phyloP scores from a whole-genome alignment of 2,329 filamentous ascomycete species.

The Elsinoe arachidis region DNA sequence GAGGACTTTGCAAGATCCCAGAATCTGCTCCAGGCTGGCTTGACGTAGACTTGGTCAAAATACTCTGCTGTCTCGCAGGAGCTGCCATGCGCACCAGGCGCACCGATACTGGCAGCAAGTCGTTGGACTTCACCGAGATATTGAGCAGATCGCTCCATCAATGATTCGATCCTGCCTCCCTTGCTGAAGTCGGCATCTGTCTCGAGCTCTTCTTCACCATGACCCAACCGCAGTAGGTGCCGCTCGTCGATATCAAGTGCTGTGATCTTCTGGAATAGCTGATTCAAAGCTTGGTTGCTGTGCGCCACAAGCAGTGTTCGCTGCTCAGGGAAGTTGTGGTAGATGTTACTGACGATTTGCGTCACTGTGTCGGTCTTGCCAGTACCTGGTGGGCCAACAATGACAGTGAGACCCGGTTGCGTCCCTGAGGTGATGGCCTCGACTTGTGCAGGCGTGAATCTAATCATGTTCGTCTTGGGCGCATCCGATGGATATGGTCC shows the following conservation, averaged over 20 bases:
- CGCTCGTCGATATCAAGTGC: slow-evolving; percentile 90
- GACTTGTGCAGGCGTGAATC: slow-evolving; percentile 84
- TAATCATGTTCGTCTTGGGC: slow-evolving; percentile 71
- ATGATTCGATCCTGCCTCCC: slow-evolving; percentile 87
- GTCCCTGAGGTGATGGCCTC: slow-evolving; percentile 90
- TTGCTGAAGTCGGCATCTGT: slow-evolving; percentile 87
- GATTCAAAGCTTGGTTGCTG: slow-evolving; percentile 95
- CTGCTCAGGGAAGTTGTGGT: slow-evolving; percentile 92
- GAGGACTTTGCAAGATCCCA: slow-evolving; percentile 51
- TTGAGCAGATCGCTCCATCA: slow-evolving; percentile 74
- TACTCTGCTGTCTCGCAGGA: slow-evolving; percentile 96
- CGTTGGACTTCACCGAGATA: slow-evolving; percentile 79
- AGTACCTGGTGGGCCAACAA: slow-evolving; percentile 91
- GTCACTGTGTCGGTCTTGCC: slow-evolving; percentile 99
- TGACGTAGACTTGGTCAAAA: slow-evolving; percentile 86
- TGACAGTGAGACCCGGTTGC: slow-evolving; percentile 85
- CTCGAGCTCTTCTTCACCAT: slow-evolving; percentile 88
- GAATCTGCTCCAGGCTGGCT: slow-evolving; percentile 82
- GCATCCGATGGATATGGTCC: slow-evolving; percentile 83
- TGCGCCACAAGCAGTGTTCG: slow-evolving; percentile 88
- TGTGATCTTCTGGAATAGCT: slow-evolving; percentile 97
- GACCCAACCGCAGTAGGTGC: slow-evolving; percentile 82
- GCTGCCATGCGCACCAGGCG: slow-evolving; percentile 87
- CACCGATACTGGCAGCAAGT: slow-evolving; percentile 73
- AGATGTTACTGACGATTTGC: slow-evolving; percentile 97